Percentiles rank a stretch among this genome's conserved stretches.
Evolutionary conservation across 495 filamentous ascomycete species (phyloP).

Genomic region (Apiosordaria backusii): DNA sequence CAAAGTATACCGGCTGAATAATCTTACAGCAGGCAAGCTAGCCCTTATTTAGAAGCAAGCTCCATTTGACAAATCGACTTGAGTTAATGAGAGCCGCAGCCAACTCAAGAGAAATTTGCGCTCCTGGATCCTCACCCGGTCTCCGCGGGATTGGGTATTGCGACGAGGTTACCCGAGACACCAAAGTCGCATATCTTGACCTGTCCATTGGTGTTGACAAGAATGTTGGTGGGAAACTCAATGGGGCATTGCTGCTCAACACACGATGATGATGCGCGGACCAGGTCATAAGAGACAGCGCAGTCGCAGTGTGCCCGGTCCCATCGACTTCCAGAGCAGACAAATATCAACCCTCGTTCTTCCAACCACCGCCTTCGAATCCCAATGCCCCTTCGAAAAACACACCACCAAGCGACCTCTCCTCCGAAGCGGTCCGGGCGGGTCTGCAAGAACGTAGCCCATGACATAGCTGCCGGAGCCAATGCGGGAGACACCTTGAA

Average conservation of each 20-base stretch:
- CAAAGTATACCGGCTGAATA: no score
- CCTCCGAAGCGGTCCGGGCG: slow-evolving; percentile 50
- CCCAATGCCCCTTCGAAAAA: slow-evolving; percentile 20
- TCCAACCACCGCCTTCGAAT: slow-evolving; percentile 38
- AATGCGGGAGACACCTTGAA: slow-evolving; percentile 78
- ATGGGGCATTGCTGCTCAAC: slow-evolving; percentile 62
- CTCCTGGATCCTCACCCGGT: no score
- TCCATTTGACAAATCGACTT: no score
- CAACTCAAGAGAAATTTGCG: no score
- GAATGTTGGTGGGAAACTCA: slow-evolving; percentile 84
- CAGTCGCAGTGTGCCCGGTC: slow-evolving; percentile 87
- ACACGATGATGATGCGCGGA: slow-evolving; percentile 53
- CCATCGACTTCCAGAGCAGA: slow-evolving; percentile 81
- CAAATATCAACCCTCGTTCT: slow-evolving; percentile 45
- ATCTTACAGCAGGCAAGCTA: no score
- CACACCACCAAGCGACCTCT: slow-evolving; percentile 40
- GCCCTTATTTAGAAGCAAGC: no score
- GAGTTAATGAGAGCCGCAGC: no score
- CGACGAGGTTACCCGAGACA: slow-evolving; percentile 92
- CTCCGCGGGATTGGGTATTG: no score
- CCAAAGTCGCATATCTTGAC: slow-evolving; percentile 99
- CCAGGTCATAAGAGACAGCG: slow-evolving; percentile 84
- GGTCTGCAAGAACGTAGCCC: slow-evolving; percentile 95
- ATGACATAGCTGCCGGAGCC: slow-evolving; percentile 92
- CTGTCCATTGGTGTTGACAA: slow-evolving; percentile 84